Evolutionary conservation across 2,329 filamentous ascomycete genomes (phyloP), one percentile per base, ranked within the genome.

Genomic region (Sporothrix dimorphospora): DNA sequence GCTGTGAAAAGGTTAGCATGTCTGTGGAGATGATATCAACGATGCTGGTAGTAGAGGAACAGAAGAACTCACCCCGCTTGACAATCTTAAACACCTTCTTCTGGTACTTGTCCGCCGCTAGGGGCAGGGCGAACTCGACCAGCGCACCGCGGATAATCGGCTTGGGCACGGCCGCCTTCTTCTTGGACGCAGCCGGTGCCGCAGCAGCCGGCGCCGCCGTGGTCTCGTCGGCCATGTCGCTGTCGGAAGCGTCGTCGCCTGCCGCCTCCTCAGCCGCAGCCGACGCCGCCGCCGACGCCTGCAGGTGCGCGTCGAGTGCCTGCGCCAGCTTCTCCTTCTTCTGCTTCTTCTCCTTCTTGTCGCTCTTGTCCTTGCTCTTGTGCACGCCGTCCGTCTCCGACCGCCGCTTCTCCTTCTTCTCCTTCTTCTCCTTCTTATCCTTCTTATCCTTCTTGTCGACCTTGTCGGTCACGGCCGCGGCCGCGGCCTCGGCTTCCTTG

Each of bases 101-200:
- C 80, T 86, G 86, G 72, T 83, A 87, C 87, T 97, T 96, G 75
- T 93, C 93, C 75, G 94, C 90, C 38, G 91, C 91, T 73, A 97
- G 84, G 45, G 94, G 93, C 77, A 92, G 87, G 72, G 94, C 94
- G 79, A 97, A 96, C 40, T 94, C 92, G 71, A 97, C 93, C 65
- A 97, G 85, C 57, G 79, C 77, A 38, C 80, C 79, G 80, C 85
- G 82, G 71, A 85, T 79, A 67, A 77, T 71, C 14, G 74, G 73
- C 73, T 73, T 74, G 76, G 81, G n/a, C 21, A 9, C 77, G 12
- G 61, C 72, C 7, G 45, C 34, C 42, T 79, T 71, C 69, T 85
- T 83, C 57, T 65, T 65, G 59, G 59, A 45, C 6, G 81, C 77
- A 76, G n/a, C 38, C n/a, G 24, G 49, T 27, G 40, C 21, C 45